These are phyloP conservation scores for Trichosporon faecale DNA, from an alignment of 1,284 basidiomycete genomes.

Conservation along the genomic window DNA sequence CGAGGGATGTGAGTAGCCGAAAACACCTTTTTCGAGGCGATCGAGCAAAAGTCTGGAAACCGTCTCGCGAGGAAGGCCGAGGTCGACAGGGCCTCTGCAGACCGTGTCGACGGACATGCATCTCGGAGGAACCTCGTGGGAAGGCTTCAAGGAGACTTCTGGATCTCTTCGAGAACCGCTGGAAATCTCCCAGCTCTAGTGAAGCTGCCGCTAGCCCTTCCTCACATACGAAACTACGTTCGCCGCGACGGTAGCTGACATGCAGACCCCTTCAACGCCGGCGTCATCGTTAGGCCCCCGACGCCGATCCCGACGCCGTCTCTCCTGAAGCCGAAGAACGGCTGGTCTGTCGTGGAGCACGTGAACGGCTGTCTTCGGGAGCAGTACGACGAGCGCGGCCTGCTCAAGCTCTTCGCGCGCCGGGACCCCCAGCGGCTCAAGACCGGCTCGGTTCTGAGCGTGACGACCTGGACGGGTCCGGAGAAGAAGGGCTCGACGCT, in stretches of 20 bases:
- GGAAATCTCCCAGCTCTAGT: not conserved
- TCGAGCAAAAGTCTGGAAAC: not conserved
- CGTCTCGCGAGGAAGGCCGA: not conserved
- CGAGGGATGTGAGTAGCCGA: not conserved
- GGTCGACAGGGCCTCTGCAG: not conserved
- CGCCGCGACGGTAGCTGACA: too few species aligned
- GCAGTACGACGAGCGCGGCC: constrained; percentile 64
- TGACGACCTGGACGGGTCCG: constrained; percentile 54
- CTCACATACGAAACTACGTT: too few species aligned
- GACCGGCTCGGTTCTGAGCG: constrained; percentile 76
- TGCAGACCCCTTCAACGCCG: constrained; percentile 71
- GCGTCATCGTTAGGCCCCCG: constrained; percentile 59
- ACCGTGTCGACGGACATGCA: not conserved
- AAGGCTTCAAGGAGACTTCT: not conserved
- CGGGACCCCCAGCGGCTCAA: constrained; percentile 64
- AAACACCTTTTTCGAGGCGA: not conserved
- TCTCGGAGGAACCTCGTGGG: not conserved
- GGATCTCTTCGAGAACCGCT: not conserved
- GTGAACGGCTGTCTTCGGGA: constrained; percentile 65
- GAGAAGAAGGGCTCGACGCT: constrained; percentile 59
- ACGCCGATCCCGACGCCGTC: constrained; percentile 50
- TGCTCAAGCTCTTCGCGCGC: constrained; percentile 68
- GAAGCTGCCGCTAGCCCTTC: too few species aligned
- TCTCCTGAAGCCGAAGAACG: constrained; percentile 57
- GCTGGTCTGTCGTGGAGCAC: constrained; percentile 75